These are phyloP conservation scores for Trichosporon sp. DNA, from an alignment of 1,284 basidiomycete genomes.

Conservation along the genomic window DNA sequence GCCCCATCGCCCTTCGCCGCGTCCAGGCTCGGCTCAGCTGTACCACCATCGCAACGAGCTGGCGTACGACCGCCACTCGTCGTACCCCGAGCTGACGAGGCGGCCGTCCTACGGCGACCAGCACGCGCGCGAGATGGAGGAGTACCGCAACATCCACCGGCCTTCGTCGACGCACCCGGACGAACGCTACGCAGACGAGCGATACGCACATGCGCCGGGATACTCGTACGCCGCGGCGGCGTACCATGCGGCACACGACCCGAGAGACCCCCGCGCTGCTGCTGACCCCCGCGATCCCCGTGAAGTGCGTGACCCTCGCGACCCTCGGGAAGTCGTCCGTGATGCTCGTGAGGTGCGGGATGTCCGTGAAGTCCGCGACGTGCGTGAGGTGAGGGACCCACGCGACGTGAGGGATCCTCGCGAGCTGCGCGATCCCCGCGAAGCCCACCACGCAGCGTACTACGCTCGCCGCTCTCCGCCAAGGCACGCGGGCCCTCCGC, in stretches of 20 bases:
- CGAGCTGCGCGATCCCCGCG: slow-evolving; percentile 1
- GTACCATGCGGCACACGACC: background rate
- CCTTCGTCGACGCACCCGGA: slow-evolving; percentile 2
- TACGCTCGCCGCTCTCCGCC: background rate
- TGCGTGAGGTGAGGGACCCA: background rate
- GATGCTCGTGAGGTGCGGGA: background rate
- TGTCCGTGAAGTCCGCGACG: background rate
- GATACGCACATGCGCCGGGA: background rate
- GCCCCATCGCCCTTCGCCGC: slow-evolving; percentile 12
- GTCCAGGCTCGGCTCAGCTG: background rate
- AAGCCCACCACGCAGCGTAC: background rate
- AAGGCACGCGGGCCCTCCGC: background rate
- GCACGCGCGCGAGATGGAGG: background rate
- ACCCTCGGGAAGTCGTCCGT: too few species aligned
- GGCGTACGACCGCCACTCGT: slow-evolving; percentile 8
- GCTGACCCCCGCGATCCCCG: background rate
- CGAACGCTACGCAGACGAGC: slow-evolving; percentile 4
- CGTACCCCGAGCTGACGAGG: background rate
- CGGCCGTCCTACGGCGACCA: background rate
- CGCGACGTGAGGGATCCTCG: too few species aligned
- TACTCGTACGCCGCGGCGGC: slow-evolving; percentile 17
- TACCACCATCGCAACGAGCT: background rate
- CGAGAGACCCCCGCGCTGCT: background rate
- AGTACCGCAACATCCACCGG: background rate
- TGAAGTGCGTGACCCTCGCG: slow-evolving; percentile 4